Percentiles rank a stretch among this genome's conserved stretches.
Conservation (phyloP, 108 stramenopile species). For the Cylindrotheca fusiformis region DNA sequence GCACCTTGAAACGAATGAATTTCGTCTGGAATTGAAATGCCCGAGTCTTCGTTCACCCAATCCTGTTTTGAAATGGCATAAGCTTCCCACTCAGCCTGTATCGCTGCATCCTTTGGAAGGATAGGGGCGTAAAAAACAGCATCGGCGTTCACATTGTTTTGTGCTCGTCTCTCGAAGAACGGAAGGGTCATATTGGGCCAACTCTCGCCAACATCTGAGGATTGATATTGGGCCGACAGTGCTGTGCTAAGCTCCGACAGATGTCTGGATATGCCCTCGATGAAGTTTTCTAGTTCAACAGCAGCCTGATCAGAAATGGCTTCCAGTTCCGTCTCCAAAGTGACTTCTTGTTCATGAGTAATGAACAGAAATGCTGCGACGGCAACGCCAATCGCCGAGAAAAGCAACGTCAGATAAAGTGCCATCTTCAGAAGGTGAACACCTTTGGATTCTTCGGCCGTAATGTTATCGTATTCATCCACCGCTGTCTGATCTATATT, state of each 20-base stretch:
- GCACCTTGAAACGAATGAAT: not conserved
- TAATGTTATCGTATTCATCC: not conserved
- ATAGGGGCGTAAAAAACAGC: not conserved
- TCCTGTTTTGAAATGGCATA: not conserved
- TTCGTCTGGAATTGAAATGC: not conserved
- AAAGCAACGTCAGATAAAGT: not conserved
- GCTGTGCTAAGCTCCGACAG: not conserved
- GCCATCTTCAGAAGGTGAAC: not conserved
- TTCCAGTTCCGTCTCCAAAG: not conserved
- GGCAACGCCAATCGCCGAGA: not conserved
- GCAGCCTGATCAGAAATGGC: not conserved
- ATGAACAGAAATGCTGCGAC: not conserved
- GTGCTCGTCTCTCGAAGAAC: not conserved
- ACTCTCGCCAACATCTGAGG: not conserved
- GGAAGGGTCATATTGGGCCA: not conserved
- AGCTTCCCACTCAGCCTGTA: not conserved
- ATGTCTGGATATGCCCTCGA: not conserved
- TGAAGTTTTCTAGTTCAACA: not conserved
- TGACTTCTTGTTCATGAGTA: not conserved
- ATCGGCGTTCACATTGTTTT: not conserved
- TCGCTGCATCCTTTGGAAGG: not conserved
- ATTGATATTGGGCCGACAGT: not conserved
- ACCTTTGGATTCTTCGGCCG: not conserved
- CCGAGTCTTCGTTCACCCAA: not conserved
- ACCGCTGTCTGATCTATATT: too few relatives aligned